Evolutionary conservation across 345 rosid genomes (phyloP).

Genomic region (rapeseed (Brassica napus)): DNA sequence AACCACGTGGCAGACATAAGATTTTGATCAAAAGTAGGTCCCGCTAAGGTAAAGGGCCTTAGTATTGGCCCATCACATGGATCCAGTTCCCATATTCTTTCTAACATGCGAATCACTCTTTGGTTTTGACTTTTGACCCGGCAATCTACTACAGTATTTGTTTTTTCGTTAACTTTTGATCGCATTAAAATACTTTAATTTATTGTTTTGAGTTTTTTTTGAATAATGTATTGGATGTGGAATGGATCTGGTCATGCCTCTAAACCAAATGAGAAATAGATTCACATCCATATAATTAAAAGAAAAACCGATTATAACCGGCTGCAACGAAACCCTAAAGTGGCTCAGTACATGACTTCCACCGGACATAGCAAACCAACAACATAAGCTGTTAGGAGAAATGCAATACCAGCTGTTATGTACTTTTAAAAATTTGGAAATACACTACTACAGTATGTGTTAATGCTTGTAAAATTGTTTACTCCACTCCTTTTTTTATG

Average conservation of each 20-base stretch:
- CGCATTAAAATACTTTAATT: neutral
- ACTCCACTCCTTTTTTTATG: neutral
- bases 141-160: neutral
- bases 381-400: no score
- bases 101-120: slow-evolving; percentile 12
- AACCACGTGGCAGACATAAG: slow-evolving; percentile 41
- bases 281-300: neutral
- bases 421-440: neutral
- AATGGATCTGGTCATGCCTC: neutral
- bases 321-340: no score
- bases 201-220: neutral
- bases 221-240: no score
- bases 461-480: neutral
- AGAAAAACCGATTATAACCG: no score
- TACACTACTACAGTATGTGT: neutral
- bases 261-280: neutral
- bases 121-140: neutral
- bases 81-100: slow-evolving; percentile 27
- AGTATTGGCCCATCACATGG: slow-evolving; percentile 32
- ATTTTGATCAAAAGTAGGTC: slow-evolving; percentile 33
- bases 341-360: no score
- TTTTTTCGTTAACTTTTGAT: no score
- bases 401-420: neutral
- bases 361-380: no score
- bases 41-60: slow-evolving; percentile 26